These are phyloP conservation scores for Salvia rosmarinus DNA, from an alignment of 257 asterid species.

Conservation along the genomic window DNA sequence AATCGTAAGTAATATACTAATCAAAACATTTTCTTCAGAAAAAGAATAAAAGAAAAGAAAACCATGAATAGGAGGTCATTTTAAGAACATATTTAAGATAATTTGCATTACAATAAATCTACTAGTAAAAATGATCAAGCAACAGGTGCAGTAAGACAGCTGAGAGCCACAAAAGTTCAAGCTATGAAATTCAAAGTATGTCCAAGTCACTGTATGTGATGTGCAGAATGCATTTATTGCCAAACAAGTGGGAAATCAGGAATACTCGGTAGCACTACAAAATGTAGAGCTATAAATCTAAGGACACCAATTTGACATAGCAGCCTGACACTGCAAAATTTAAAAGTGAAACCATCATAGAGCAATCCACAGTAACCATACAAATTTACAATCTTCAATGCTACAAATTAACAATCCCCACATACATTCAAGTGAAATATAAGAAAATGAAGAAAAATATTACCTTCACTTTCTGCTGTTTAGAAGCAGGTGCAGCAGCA, in stretches of 20 bases:
- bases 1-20: background rate
- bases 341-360: background rate
- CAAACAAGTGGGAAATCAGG: background rate
- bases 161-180: no score
- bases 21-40: no score
- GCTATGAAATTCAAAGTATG: background rate
- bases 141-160: no score
- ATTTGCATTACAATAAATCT: background rate
- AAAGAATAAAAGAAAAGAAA: no score
- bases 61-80: background rate
- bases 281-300: background rate
- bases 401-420: background rate
- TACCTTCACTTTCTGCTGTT: slow-evolving; percentile 59
- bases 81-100: background rate
- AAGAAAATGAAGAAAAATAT: slow-evolving; percentile 6
- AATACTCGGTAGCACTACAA: no score
- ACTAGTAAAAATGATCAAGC: background rate
- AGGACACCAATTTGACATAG: background rate
- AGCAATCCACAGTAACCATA: background rate
- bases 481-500: slow-evolving; percentile 46
- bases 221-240: background rate
- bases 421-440: background rate
- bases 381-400: background rate
- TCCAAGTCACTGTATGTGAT: background rate
- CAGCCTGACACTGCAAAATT: background rate